Percentiles rank a stretch among this genome's conserved stretches.
Evolutionary conservation across 352 stramenopile genomes (phyloP).

Genomic region (Phytophthora pseudosyringae): DNA sequence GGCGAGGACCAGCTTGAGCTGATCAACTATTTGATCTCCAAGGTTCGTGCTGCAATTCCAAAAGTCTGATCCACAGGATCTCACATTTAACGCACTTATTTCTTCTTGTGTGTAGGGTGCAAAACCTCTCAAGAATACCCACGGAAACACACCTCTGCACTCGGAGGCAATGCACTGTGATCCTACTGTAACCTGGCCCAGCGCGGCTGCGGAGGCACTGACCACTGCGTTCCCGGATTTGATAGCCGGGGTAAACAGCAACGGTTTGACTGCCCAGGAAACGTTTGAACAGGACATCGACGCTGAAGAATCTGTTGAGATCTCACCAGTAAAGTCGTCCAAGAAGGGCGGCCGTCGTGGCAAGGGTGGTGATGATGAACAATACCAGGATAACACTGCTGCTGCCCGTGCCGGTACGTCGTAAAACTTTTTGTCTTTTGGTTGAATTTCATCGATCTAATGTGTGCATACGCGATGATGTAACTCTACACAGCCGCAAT

Average conservation of each 20-base stretch:
- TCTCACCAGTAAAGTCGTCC: slow-evolving; percentile 18
- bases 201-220: slow-evolving; percentile 47
- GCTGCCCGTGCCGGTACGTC: slow-evolving; percentile 60
- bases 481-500: slow-evolving; percentile 54
- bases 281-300: slow-evolving; percentile 73
- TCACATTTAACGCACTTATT: background rate
- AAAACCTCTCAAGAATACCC: slow-evolving; percentile 61
- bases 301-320: slow-evolving; percentile 47
- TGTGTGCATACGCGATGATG: slow-evolving; percentile 8
- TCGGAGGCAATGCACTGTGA: slow-evolving; percentile 84
- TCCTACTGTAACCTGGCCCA: slow-evolving; percentile 59
- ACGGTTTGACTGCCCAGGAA: slow-evolving; percentile 64
- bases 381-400: slow-evolving; percentile 53
- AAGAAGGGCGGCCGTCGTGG: slow-evolving; percentile 41
- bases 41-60: slow-evolving; percentile 39
- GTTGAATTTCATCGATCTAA: slow-evolving; percentile 2
- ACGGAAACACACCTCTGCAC: slow-evolving; percentile 71
- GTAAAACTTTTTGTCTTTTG: background rate
- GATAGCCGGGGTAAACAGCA: slow-evolving; percentile 57
- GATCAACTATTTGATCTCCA: slow-evolving; percentile 63
- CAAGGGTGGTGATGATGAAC: slow-evolving; percentile 35
- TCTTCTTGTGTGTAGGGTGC: slow-evolving; percentile 45
- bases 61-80: background rate
- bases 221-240: slow-evolving; percentile 63
- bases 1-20: slow-evolving; percentile 49